phyloP scores from a whole-genome alignment of 2,329 filamentous ascomycete genomes.

The Cryphonectria naterciae region DNA sequence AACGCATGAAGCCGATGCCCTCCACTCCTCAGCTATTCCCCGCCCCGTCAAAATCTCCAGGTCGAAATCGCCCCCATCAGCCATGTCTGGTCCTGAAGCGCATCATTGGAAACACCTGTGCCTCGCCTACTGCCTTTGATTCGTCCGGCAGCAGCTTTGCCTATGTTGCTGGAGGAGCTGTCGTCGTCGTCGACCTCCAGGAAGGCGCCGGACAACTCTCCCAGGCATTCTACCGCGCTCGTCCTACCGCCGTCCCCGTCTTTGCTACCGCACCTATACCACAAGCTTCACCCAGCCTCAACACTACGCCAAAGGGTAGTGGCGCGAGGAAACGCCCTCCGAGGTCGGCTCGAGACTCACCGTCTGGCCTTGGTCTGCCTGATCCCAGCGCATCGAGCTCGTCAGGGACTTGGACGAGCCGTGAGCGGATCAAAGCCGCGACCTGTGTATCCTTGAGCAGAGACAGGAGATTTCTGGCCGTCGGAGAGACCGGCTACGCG shows the following conservation, averaged over 20 bases:
- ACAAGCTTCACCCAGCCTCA: constrained; percentile 54
- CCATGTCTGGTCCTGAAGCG: constrained; percentile 74
- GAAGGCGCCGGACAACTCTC: constrained; percentile 62
- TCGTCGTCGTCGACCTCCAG: constrained; percentile 83
- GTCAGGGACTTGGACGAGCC: constrained; percentile 81
- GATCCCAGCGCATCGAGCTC: constrained; percentile 66
- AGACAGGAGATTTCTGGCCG: constrained; percentile 84
- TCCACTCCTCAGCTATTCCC: constrained; percentile 73
- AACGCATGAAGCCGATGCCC: constrained; percentile 71
- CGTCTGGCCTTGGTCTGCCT: constrained; percentile 43
- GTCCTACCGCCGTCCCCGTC: constrained; percentile 73
- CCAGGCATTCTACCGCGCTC: constrained; percentile 89
- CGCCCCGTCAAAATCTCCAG: constrained; percentile 66
- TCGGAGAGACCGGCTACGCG: constrained; percentile 94
- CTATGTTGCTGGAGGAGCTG: constrained; percentile 89
- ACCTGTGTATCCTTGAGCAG: constrained; percentile 88
- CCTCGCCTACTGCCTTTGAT: constrained; percentile 84
- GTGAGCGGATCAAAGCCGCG: constrained; percentile 91
- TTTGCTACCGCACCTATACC: constrained; percentile 59
- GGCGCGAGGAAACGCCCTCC: constrained; percentile 64
- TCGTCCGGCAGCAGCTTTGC: constrained; percentile 79
- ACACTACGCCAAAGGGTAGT: constrained; percentile 62
- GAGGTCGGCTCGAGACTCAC: constrained; percentile 51
- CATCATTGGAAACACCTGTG: constrained; percentile 89
- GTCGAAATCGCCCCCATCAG: constrained; percentile 55